Conservation (phyloP, 441 rosid genomes). For the Adansonia madagascariensis region DNA sequence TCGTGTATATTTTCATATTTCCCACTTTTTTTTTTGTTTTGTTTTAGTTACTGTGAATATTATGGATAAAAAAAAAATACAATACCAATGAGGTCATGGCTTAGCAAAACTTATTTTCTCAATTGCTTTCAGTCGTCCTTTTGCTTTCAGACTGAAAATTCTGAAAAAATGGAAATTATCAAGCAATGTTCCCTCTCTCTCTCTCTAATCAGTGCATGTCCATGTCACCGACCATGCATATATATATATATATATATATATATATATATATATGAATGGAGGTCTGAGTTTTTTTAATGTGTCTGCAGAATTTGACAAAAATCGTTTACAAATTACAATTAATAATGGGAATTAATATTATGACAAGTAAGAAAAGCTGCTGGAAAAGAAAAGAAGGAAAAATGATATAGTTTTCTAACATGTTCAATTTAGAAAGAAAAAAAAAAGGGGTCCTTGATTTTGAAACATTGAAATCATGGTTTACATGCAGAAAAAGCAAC, state of each 20-base stretch:
- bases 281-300: neutral
- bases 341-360: neutral
- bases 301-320: neutral
- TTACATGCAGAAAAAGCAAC: neutral
- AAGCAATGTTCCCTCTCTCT: slow-evolving; percentile 8
- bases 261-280: neutral
- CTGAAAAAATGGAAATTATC: neutral
- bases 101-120: neutral
- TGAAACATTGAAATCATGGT: neutral
- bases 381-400: neutral
- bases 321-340: neutral
- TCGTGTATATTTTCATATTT: too few species aligned
- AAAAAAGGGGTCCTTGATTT: neutral
- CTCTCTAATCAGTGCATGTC: slow-evolving; percentile 23
- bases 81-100: neutral
- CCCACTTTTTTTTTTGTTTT: neutral
- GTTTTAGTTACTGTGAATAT: neutral
- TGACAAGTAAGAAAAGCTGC: neutral
- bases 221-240: slow-evolving; percentile 18
- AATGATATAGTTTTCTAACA: neutral
- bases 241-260: neutral
- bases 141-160: neutral
- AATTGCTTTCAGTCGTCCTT: slow-evolving; percentile 12
- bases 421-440: neutral
- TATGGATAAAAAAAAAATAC: neutral